A percentile compares a stretch with the other conserved stretches of the same genome.
phyloP scores from a whole-genome alignment of 1,284 basidiomycete species.

The Microbotryum silenes-acaulis region DNA sequence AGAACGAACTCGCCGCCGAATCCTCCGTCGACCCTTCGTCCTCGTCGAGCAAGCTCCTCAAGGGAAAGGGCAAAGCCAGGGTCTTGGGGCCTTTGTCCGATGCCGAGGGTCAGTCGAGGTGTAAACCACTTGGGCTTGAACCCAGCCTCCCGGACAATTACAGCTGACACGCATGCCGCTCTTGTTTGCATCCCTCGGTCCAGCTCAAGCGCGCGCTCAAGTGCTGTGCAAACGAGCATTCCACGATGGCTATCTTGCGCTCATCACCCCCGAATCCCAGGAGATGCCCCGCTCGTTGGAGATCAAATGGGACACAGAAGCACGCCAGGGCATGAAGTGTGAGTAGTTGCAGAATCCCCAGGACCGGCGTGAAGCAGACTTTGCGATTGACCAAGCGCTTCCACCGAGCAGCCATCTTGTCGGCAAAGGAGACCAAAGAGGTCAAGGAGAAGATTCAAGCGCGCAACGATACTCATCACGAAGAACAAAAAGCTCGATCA shows the following conservation, averaged over 20 bases:
- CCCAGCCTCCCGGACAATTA: too few relatives aligned
- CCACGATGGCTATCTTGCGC: constrained; percentile 20
- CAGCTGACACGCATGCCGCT: too few relatives aligned
- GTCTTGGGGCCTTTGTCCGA: neutral
- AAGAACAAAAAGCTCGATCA: constrained; percentile 17
- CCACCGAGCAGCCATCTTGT: constrained; percentile 15
- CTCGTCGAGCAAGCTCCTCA: constrained; percentile 4
- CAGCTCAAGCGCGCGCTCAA: too few relatives aligned
- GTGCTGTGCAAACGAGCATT: constrained; percentile 21
- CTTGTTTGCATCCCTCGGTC: too few relatives aligned
- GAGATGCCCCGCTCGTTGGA: constrained; percentile 25
- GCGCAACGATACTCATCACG: constrained; percentile 19
- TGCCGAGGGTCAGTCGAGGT: too few relatives aligned
- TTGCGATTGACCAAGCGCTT: neutral
- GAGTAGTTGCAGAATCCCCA: neutral
- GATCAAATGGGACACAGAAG: constrained; percentile 34
- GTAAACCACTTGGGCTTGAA: too few relatives aligned
- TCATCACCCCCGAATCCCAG: constrained; percentile 31
- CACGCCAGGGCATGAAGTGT: constrained; percentile 26
- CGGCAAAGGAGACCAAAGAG: constrained; percentile 18
- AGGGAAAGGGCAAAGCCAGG: constrained; percentile 1
- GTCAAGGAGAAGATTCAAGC: constrained; percentile 18
- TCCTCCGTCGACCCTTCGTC: neutral
- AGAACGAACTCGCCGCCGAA: constrained; percentile 1
- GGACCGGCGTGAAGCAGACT: neutral